phyloP scores from a whole-genome alignment of 1,284 basidiomycete genomes.

The Cutaneotrichosporon sp. region DNA sequence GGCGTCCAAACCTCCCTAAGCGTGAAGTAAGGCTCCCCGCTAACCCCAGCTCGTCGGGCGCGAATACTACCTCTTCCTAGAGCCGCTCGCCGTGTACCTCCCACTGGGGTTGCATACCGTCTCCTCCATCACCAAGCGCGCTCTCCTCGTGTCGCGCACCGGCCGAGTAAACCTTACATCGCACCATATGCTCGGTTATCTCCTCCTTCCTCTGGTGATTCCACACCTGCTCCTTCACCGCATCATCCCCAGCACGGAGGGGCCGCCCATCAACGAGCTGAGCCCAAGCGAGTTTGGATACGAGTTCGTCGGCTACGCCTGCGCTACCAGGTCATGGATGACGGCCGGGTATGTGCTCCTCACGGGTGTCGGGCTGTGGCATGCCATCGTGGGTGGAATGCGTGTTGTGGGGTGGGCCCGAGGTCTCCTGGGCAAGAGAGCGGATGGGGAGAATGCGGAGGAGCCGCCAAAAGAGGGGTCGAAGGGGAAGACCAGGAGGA shows the following conservation, averaged over 20 bases:
- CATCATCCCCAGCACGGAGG: conserved; percentile 26
- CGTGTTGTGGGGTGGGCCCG: conserved; percentile 36
- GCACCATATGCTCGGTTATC: conserved; percentile 28
- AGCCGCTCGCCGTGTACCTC: conserved; percentile 34
- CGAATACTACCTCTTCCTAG: conserved; percentile 40
- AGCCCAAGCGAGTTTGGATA: conserved; percentile 40
- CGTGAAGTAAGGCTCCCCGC: too few relatives aligned
- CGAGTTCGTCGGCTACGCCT: conserved; percentile 40
- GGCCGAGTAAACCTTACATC: conserved; percentile 10
- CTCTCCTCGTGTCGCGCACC: conserved; percentile 18
- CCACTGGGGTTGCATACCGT: conserved; percentile 35
- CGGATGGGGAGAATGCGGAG: conserved; percentile 1
- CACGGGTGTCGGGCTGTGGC: conserved; percentile 25
- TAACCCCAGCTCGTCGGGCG: conserved; percentile 32
- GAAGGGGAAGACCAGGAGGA: not conserved
- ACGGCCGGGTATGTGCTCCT: conserved; percentile 25
- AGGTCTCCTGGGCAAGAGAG: conserved; percentile 8
- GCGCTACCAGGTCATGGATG: conserved; percentile 22
- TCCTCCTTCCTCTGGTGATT: conserved; percentile 31
- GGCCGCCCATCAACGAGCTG: conserved; percentile 29
- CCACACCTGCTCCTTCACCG: conserved; percentile 34
- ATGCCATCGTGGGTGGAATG: conserved; percentile 32
- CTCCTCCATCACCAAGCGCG: conserved; percentile 26
- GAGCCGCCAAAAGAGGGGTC: too few relatives aligned
- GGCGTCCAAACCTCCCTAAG: too few relatives aligned